Base-by-base conservation (phyloP, 371 early-diverging fungal species). In the Quaeritorhiza haematococci region DNA sequence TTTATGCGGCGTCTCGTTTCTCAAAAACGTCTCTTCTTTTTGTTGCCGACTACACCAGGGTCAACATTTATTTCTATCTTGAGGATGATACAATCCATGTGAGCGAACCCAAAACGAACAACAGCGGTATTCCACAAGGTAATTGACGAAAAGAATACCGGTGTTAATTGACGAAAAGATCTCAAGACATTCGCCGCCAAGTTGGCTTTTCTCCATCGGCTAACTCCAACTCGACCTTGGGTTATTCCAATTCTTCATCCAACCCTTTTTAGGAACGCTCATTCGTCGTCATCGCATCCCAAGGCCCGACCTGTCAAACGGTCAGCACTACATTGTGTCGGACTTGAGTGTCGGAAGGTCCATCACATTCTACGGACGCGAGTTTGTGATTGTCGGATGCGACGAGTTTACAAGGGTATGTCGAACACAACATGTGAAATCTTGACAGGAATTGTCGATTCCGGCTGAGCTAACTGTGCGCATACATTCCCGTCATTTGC, bases 61-160 rank as follows among this genome's bases (percentile, higher is more conserved):
- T 77, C 52, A 77, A 75, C 66, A 73, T 81, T 21, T 76, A 77
- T 57, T 81, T 79, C 48, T 81, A 81, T 48, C 67, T 81, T 19
- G 82, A 81, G 55, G 82, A 81, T 60, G 82, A 79, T 53, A 72
- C 82, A 1, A 66, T 81, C 15, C 79, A 81, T 47, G 78, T 81
- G 41, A 78, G 72, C 57, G 82, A 81, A 63, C 79, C 79, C 7
- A 68, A 70, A 50, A 69, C 67, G 4, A 55, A 61, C 0, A 78
- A 81, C 65, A 74, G 74, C 47, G 82, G 82, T 10, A 79, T 79
- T 30, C 76, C 79, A n/a, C 79, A 79, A 64, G 76, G 76, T 75
- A 32, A 10, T 1, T 34, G n/a, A n/a, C n/a, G n/a, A n/a, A n/a
- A n/a, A n/a, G n/a, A n/a, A n/a, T n/a, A n/a, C n/a, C n/a, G n/a